Percentiles rank a stretch among this genome's conserved stretches.
Evolutionary conservation across 1,284 basidiomycete genomes (phyloP).

Genomic region (Puccinia polysora): DNA sequence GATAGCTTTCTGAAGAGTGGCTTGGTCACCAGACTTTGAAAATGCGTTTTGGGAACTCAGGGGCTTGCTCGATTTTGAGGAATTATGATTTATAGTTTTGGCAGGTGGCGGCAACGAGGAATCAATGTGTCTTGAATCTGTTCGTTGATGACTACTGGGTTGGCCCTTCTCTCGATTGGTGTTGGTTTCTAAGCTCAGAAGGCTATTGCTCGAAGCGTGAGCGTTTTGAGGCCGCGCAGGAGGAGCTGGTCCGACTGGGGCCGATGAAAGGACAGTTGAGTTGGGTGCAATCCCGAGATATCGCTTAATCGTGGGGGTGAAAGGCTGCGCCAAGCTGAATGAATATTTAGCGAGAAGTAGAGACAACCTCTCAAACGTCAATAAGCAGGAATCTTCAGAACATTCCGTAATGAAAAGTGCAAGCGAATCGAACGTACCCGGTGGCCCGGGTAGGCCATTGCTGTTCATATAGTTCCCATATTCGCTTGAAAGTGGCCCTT

Average conservation of each 20-base stretch:
- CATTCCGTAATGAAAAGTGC: not conserved
- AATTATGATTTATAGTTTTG: not conserved
- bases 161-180: not conserved
- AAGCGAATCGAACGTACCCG: slow-evolving; percentile 57
- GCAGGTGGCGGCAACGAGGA: not conserved
- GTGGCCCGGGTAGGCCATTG: slow-evolving; percentile 65
- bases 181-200: not conserved
- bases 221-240: not conserved
- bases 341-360: too few relatives aligned
- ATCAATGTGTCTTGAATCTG: slow-evolving; percentile 7
- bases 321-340: slow-evolving; percentile 65
- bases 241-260: not conserved
- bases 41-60: not conserved
- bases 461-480: slow-evolving; percentile 70
- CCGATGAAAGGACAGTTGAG: slow-evolving; percentile 19
- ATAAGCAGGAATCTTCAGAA: slow-evolving; percentile 10
- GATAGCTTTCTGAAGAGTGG: slow-evolving; percentile 32
- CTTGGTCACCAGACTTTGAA: slow-evolving; percentile 11
- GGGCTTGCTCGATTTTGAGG: slow-evolving; percentile 21
- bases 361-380: too few relatives aligned
- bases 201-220: slow-evolving; percentile 1
- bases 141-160: slow-evolving; percentile 10
- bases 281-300: slow-evolving; percentile 57
- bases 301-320: slow-evolving; percentile 70
- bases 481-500: slow-evolving; percentile 63